Base-by-base conservation (phyloP, 208 protist species). In the Borovskyia barvae region DNA sequence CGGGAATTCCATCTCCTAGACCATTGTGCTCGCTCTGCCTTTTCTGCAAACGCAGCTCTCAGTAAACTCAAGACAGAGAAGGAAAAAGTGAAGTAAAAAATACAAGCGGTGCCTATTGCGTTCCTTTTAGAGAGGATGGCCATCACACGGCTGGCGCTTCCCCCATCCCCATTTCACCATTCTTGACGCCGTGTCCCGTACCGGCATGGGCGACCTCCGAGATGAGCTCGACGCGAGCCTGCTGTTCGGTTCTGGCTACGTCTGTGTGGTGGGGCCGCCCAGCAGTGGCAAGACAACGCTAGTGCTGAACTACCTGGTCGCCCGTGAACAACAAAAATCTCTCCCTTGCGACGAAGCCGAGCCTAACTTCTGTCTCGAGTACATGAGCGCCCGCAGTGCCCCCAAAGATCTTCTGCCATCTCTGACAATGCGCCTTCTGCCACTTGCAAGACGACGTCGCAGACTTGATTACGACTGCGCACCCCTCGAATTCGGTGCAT, bases 201-300 rank as follows among this genome's bases (percentile, higher is more conserved):
- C 7, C 2, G 26, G 17, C 11, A 65, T 65, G 55, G 60, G 14
- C 1, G 70, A 79, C 41, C 51, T 85, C 7, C 67, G 62, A 19
- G 83, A 87, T 58, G 88, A 88, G 48, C 51, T 95, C 5, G 80
- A 95, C 42, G 78, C 85, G 3, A 87, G 79, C 26, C 59, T 90
- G 8, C 62, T 77, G 41, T 85, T 82, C 45, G 88, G 88, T 17
- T 92, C 88, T 5, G 88, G 88, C 5, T 90, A 77, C 29, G 74
- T 95, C 15, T 82, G 67, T 53, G 63, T 95, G 12, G 75, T 76
- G 5, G 88, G 88, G 0, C 88, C 88, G 1, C 85, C 82, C 5
- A 75, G 82, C 53, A 79, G 84, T 46, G 88, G 88, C 33, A 95
- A 95, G 63, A 91, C 88, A 14, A 80, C 71, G 0, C 47, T 74